These are phyloP conservation scores for Primulina tabacum DNA, from an alignment of 257 asterid genomes.

Conservation along the genomic window DNA sequence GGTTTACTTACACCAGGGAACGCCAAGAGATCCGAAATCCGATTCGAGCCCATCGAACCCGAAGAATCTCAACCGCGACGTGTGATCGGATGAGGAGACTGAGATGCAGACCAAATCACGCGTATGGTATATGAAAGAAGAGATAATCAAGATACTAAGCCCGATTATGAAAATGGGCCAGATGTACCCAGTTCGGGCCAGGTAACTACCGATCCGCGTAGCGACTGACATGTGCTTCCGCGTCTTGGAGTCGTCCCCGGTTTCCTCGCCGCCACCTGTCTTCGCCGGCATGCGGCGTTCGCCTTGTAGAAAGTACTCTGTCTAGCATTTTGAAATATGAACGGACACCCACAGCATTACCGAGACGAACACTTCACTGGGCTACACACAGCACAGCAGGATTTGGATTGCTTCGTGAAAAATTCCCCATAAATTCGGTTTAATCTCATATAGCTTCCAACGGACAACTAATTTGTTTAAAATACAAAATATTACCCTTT, in stretches of 20 bases:
- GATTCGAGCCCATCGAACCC: slow-evolving; percentile 77
- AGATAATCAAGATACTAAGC: slow-evolving; percentile 41
- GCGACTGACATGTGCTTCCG: slow-evolving; percentile 61
- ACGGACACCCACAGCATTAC: slow-evolving; percentile 20
- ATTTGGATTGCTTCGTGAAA: too few species aligned
- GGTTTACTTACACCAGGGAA: slow-evolving; percentile 85
- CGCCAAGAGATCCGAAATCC: slow-evolving; percentile 95
- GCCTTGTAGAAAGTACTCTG: slow-evolving; percentile 70
- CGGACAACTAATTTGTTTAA: too few species aligned
- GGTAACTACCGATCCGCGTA: slow-evolving; percentile 49
- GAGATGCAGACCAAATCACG: slow-evolving; percentile 90
- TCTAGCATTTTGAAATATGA: slow-evolving; percentile 50
- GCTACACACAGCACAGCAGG: too few species aligned
- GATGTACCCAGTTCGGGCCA: slow-evolving; percentile 66
- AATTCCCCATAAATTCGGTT: too few species aligned
- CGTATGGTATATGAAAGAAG: slow-evolving; percentile 44
- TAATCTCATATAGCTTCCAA: too few species aligned
- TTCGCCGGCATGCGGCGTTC: slow-evolving; percentile 58
- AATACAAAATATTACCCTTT: too few species aligned
- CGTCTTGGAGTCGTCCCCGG: slow-evolving; percentile 73
- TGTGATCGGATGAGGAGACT: slow-evolving; percentile 63
- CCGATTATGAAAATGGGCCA: slow-evolving; percentile 71
- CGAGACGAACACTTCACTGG: too few species aligned
- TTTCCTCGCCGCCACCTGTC: slow-evolving; percentile 43
- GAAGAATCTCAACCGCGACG: slow-evolving; percentile 72